phyloP scores from a whole-genome alignment of 805 yeast species.

The Starmerella davenportii region DNA sequence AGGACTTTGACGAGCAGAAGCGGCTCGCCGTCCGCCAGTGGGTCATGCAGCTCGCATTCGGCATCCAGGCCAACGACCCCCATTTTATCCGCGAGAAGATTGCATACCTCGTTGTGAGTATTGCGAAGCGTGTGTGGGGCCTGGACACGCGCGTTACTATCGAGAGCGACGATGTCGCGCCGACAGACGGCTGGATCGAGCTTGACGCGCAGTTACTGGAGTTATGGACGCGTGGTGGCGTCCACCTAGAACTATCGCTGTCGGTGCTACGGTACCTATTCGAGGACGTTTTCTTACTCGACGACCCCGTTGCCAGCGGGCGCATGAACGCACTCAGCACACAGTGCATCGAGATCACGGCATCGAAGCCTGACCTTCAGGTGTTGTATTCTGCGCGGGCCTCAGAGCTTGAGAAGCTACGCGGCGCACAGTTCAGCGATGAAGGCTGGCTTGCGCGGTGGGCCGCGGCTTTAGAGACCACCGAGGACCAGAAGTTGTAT shows the following conservation, averaged over 20 bases:
- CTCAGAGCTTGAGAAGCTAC: slow-evolving; percentile 38
- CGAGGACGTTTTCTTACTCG: slow-evolving; percentile 82
- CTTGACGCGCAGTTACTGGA: slow-evolving; percentile 67
- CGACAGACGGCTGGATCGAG: slow-evolving; percentile 50
- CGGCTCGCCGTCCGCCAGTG: slow-evolving; percentile 57
- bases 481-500: slow-evolving; percentile 14
- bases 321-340: slow-evolving; percentile 64
- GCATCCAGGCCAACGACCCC: slow-evolving; percentile 51
- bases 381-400: slow-evolving; percentile 48
- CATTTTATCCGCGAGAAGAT: slow-evolving; percentile 78
- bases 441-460: slow-evolving; percentile 83
- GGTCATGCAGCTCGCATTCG: slow-evolving; percentile 60
- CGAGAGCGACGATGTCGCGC: slow-evolving; percentile 18
- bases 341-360: slow-evolving; percentile 64
- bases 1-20: slow-evolving; percentile 39
- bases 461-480: slow-evolving; percentile 23
- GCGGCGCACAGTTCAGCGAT: slow-evolving; percentile 30
- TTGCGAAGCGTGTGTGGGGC: slow-evolving; percentile 89
- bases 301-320: slow-evolving; percentile 75
- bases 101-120: slow-evolving; percentile 77
- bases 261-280: slow-evolving; percentile 70
- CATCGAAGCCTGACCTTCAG: slow-evolving; percentile 49
- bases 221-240: slow-evolving; percentile 43
- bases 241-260: slow-evolving; percentile 40
- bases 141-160: slow-evolving; percentile 19